These are phyloP conservation scores for Thielaviopsis musarum DNA, from an alignment of 2,329 filamentous ascomycete genomes.

Conservation along the genomic window DNA sequence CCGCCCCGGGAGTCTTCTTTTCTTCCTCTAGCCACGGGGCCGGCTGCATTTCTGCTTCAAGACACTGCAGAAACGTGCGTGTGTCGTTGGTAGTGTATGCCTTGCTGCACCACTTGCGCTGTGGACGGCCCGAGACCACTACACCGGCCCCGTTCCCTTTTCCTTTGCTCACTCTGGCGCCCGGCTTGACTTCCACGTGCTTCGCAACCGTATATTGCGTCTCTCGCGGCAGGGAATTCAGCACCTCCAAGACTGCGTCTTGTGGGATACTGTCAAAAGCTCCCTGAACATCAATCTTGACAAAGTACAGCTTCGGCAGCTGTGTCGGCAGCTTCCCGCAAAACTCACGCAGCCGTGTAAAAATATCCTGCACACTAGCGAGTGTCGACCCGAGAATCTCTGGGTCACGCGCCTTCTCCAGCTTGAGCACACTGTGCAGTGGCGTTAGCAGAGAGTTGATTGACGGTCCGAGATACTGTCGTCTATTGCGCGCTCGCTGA, in stretches of 20 bases:
- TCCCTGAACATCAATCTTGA: conserved; percentile 77
- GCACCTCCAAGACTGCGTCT: conserved; percentile 48
- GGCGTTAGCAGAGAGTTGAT: conserved; percentile 44
- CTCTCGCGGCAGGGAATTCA: conserved; percentile 39
- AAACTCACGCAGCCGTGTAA: conserved; percentile 54
- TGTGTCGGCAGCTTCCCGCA: conserved; percentile 27
- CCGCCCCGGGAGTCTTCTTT: conserved; percentile 14
- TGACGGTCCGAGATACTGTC: conserved; percentile 34
- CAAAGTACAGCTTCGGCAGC: conserved; percentile 58
- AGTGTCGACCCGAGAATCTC: conserved; percentile 58
- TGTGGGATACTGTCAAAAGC: conserved; percentile 97
- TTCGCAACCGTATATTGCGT: conserved; percentile 53
- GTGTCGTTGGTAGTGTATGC: conserved; percentile 29
- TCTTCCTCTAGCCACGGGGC: not conserved
- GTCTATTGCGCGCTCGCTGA: conserved; percentile 39
- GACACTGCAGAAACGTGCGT: conserved; percentile 26
- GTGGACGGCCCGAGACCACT: conserved; percentile 20
- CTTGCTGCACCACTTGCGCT: conserved; percentile 34
- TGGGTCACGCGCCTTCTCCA: conserved; percentile 47
- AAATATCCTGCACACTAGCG: conserved; percentile 68
- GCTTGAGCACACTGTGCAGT: conserved; percentile 58
- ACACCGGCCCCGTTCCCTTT: not conserved
- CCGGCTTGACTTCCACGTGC: conserved; percentile 53
- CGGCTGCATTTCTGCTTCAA: conserved; percentile 20
- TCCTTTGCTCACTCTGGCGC: conserved; percentile 14